Evolutionary conservation across 257 asterid genomes (phyloP), one percentile per base, ranked within the genome.

Genomic region (Henckelia pumila): DNA sequence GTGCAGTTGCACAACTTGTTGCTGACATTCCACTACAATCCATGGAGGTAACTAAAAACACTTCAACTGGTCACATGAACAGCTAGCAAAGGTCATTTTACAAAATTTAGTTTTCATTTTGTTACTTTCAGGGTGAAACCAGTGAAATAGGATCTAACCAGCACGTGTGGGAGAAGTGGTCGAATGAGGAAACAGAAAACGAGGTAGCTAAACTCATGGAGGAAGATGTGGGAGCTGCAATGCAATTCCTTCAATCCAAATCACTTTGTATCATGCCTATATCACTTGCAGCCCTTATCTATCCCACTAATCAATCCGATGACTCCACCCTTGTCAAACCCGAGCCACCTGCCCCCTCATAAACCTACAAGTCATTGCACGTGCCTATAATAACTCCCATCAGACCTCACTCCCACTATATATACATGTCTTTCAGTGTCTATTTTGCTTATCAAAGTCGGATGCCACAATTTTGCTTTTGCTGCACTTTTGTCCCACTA

Each of bases 211-310:
- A 79, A 74, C 95, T 90, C 30, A 90, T 90, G 95, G 96, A 88
- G 77, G 91, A 86, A 74, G 90, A 88, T 32, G 83, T 88, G 23
- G 97, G 97, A 23, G 81, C 95, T 35, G 97, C 95, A 32, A 85
- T 88, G 97, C 95, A 88, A 40, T 83, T 75, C 83, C 89, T 88
- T 64, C 97, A 88, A 71, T 83, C 97, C 16, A 90, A 90, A 79
- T 81, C 97, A 28, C 97, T 90, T 20, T 88, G 97, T 73, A 88
- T 90, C 83, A 90, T 90, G 97, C 97, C 97, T 56, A 81, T 86
- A 60, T 86, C 95, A 37, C 97, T 88, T 47, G 97, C 97, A 24
- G 81, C 95, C 3, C 88, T 88, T n/a, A 86, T 88, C 74, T 90
- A 84, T 63, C 95, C 94, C 19, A 58, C 80, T 14, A 85, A 77